These are phyloP conservation scores for Lachancea quebecensis DNA, from an alignment of 805 yeast genomes.

Conservation along the genomic window DNA sequence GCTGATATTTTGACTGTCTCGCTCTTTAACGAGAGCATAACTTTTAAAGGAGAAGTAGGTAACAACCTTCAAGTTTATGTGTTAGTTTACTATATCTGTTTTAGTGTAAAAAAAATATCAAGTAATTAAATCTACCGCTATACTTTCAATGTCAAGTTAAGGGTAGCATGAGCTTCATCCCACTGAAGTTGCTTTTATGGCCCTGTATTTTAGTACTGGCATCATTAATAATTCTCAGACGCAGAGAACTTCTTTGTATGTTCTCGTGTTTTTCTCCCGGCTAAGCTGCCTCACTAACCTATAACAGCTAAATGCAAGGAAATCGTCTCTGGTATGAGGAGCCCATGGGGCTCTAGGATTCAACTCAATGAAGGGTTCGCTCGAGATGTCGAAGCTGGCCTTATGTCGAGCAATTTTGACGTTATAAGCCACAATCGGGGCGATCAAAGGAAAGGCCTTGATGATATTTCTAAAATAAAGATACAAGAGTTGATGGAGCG, in stretches of 20 bases:
- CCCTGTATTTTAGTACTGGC: not conserved
- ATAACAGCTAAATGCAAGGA: constrained; percentile 14
- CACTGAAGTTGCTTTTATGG: not conserved
- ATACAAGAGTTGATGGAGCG: constrained; percentile 50
- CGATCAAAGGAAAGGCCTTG: constrained; percentile 60
- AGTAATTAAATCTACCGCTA: no score
- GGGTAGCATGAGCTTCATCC: not conserved
- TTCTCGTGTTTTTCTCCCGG: not conserved
- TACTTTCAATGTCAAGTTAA: no score
- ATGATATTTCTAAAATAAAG: constrained; percentile 43
- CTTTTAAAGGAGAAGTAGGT: no score
- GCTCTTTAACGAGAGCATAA: no score
- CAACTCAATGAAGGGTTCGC: constrained; percentile 31
- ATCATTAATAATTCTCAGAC: constrained; percentile 3
- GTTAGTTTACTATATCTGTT: no score
- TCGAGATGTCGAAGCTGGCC: constrained; percentile 51
- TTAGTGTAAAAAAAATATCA: no score
- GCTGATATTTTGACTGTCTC: no score
- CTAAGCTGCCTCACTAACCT: not conserved
- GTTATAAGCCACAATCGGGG: constrained; percentile 38
- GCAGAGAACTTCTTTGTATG: constrained; percentile 14
- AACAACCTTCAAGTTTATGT: no score
- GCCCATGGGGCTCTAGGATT: constrained; percentile 22
- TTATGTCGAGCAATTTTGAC: constrained; percentile 54
- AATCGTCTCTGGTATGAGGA: constrained; percentile 14